Conservation (phyloP, 1,284 basidiomycete genomes). For the Trametes hirsuta region DNA sequence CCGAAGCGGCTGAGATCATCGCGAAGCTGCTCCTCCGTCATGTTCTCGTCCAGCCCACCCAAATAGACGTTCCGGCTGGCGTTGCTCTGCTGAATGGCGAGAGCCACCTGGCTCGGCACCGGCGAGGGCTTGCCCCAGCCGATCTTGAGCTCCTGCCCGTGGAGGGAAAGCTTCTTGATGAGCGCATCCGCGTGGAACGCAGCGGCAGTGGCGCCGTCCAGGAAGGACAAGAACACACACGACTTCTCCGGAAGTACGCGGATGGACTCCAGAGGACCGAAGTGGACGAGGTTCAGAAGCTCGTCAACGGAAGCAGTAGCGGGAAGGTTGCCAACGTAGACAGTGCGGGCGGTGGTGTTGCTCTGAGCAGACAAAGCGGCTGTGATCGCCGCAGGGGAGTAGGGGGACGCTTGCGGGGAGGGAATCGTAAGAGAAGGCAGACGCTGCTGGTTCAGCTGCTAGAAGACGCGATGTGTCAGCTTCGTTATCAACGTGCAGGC, state of each 20-base stretch:
- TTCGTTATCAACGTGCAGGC: not conserved
- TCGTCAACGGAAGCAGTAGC: slow-evolving; percentile 97
- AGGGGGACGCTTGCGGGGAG: slow-evolving; percentile 52
- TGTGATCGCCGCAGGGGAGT: slow-evolving; percentile 73
- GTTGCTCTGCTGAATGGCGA: slow-evolving; percentile 88
- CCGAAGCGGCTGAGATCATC: slow-evolving; percentile 90
- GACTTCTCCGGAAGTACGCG: slow-evolving; percentile 97
- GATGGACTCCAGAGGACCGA: slow-evolving; percentile 95
- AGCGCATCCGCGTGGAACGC: slow-evolving; percentile 95
- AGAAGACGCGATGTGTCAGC: not conserved
- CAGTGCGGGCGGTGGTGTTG: slow-evolving; percentile 81
- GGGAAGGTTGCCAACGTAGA: slow-evolving; percentile 97
- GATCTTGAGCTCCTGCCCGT: slow-evolving; percentile 93
- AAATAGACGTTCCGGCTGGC: slow-evolving; percentile 94
- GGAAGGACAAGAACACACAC: slow-evolving; percentile 97
- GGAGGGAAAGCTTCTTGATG: slow-evolving; percentile 89
- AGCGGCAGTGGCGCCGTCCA: slow-evolving; percentile 88
- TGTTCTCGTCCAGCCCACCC: slow-evolving; percentile 85
- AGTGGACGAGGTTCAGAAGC: slow-evolving; percentile 95
- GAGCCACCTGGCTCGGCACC: slow-evolving; percentile 82
- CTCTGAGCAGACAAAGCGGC: slow-evolving; percentile 67
- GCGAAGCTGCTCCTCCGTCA: slow-evolving; percentile 87
- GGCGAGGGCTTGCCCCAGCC: slow-evolving; percentile 93
- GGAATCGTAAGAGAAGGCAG: slow-evolving; percentile 69
- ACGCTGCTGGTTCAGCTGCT: slow-evolving; percentile 50